Evolutionary conservation across 345 rosid genomes (phyloP).

Genomic region (Eucalyptus curtisii): DNA sequence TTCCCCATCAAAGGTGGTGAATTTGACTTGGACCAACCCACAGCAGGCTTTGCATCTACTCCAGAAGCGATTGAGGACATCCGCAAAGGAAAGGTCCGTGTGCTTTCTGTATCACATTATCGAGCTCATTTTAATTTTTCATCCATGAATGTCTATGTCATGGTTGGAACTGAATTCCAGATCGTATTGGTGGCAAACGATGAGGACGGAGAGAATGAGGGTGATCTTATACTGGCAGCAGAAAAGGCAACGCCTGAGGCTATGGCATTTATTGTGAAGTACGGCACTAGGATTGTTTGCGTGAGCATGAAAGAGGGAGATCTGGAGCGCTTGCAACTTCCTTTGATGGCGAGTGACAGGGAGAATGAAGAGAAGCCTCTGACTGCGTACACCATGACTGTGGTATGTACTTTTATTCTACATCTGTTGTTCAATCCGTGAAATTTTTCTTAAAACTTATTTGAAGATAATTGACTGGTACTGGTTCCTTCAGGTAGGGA

Average conservation of each 20-base stretch:
- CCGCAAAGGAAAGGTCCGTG: slow-evolving; percentile 74
- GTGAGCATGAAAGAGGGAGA: slow-evolving; percentile 75
- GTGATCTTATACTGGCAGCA: slow-evolving; percentile 85
- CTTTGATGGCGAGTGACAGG: slow-evolving; percentile 64
- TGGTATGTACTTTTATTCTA: slow-evolving; percentile 28
- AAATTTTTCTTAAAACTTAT: not conserved
- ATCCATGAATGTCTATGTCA: not conserved
- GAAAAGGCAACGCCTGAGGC: slow-evolving; percentile 73
- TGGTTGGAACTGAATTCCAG: slow-evolving; percentile 24
- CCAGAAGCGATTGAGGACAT: slow-evolving; percentile 82
- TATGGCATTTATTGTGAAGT: slow-evolving; percentile 91
- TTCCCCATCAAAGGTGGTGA: slow-evolving; percentile 43
- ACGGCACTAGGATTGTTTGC: slow-evolving; percentile 77
- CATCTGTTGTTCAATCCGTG: not conserved
- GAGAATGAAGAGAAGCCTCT: slow-evolving; percentile 78
- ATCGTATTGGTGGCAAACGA: slow-evolving; percentile 76
- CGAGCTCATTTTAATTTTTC: not conserved
- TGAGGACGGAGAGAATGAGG: slow-evolving; percentile 91
- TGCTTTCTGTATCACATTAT: not conserved
- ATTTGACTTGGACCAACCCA: slow-evolving; percentile 58
- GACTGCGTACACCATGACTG: slow-evolving; percentile 81
- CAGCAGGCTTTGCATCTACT: slow-evolving; percentile 65
- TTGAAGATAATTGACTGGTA: not conserved
- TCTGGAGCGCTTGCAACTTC: slow-evolving; percentile 70
- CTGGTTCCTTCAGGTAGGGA: not conserved